Evolutionary conservation across 176 grass and related monocot species (phyloP).

Genomic region (Cenchrus fungigraminus): DNA sequence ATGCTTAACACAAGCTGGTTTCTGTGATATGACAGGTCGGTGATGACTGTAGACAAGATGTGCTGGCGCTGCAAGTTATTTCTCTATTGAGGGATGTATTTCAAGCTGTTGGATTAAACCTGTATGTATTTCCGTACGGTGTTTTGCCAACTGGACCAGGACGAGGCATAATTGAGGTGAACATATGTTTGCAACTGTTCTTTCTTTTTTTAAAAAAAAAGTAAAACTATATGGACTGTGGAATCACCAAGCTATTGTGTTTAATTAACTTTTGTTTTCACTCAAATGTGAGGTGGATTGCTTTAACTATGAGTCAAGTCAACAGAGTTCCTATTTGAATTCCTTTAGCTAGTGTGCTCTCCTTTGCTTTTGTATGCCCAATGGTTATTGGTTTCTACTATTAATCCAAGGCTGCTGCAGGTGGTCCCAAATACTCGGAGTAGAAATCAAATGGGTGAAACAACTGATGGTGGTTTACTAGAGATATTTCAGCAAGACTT

Average conservation of each 20-base stretch:
- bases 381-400: slow-evolving; percentile 28
- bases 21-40: slow-evolving; percentile 76
- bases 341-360: neutral
- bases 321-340: slow-evolving; percentile 8
- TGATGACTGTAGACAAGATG: slow-evolving; percentile 99
- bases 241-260: slow-evolving; percentile 2
- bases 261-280: slow-evolving; percentile 3
- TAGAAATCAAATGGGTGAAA: slow-evolving; percentile 99
- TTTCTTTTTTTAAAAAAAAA: neutral
- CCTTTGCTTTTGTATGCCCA: slow-evolving; percentile 21
- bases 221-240: slow-evolving; percentile 2
- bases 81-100: slow-evolving; percentile 89
- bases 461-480: slow-evolving; percentile 95
- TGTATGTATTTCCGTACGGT: slow-evolving; percentile 97
- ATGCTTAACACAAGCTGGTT: slow-evolving; percentile 35
- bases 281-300: slow-evolving; percentile 28
- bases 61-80: slow-evolving; percentile 98
- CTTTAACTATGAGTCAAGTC: neutral
- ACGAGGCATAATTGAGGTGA: slow-evolving; percentile 97
- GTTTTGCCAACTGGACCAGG: slow-evolving; percentile 92
- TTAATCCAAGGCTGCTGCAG: slow-evolving; percentile 51
- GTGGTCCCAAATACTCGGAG: slow-evolving; percentile 96
- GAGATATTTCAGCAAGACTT: slow-evolving; percentile 99
- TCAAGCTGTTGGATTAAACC: slow-evolving; percentile 87
- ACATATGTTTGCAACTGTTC: slow-evolving; percentile 27